Base-by-base conservation (phyloP, 2,329 filamentous ascomycete genomes). In the Aspergillus udagawae region DNA sequence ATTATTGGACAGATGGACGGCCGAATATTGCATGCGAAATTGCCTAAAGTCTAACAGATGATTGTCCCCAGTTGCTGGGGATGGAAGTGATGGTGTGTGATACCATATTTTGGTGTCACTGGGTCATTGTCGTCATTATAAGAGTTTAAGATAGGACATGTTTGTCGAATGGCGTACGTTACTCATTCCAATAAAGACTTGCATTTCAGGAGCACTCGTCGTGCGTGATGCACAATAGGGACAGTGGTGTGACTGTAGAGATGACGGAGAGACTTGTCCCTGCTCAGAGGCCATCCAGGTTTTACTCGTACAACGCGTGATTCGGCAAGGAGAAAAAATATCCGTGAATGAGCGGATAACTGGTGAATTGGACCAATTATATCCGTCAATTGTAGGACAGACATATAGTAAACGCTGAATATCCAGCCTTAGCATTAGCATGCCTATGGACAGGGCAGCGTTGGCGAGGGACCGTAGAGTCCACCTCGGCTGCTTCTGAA, bases 401-500 rank as follows among this genome's bases (percentile, higher is more conserved):
- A 52, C 52, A 49, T 7, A 17, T 14, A 5, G 17, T 35, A 14
- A 17, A 17, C 14, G 32, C 14, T 17, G 14, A 38, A 17, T 35
- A 14, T 14, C 32, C 3, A 38, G 32, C 32, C 17, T 32, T 17
- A 17, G 32, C 5, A 7, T 6, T 38, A 38, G 32, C 32, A 17
- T 17, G 32, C 32, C 14, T 7, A 17, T 38, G 32, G 14, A 38
- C 5, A 17, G 32, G 14, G 32, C 32, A 38, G 14, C 32, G 7
- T 38, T 38, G 32, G 5, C 32, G 32, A 35, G 32, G 27, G 27
- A 20, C 25, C 51, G 25, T 20, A 5, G 57, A 44, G 55, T 56
- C 60, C 58, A 63, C 65, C 65, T 67, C 63, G 65, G 67, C 55
- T 50, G 48, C 55, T 23, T 41, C 57, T 59, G 49, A 45, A 25